phyloP scores from a whole-genome alignment of 106 monocot genomes.

The Triglochin maritima region DNA sequence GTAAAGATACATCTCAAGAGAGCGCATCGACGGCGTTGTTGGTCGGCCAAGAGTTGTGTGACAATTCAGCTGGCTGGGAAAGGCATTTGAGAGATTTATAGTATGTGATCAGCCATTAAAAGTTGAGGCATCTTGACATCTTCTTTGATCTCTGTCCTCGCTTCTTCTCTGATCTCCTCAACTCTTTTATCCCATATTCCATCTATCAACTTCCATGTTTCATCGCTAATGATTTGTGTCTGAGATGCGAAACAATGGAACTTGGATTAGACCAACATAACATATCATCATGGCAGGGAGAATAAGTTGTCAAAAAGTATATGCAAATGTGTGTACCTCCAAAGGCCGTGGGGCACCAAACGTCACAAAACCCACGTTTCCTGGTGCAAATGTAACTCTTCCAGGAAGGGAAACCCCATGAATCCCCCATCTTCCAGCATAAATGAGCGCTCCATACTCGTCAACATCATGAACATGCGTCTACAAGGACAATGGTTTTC shows the following conservation, averaged over 20 bases:
- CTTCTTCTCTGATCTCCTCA: conserved; percentile 57
- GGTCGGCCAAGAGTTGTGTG: neutral
- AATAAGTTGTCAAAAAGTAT: neutral
- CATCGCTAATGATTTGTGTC: conserved; percentile 71
- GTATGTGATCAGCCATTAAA: conserved; percentile 45
- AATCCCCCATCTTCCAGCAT: conserved; percentile 90
- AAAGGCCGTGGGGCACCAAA: conserved; percentile 76
- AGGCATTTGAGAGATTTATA: conserved; percentile 16
- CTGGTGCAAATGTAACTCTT: conserved; percentile 79
- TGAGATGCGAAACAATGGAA: conserved; percentile 5
- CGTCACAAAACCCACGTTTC: conserved; percentile 64
- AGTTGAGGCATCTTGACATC: conserved; percentile 41
- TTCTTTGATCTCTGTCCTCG: conserved; percentile 42
- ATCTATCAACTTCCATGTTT: conserved; percentile 80
- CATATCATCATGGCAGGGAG: neutral
- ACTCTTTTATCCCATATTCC: conserved; percentile 55
- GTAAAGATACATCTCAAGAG: no score
- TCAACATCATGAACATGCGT: conserved; percentile 46
- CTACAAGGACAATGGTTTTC: no score
- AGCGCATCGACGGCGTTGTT: no score
- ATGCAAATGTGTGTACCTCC: conserved; percentile 29
- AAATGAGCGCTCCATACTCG: conserved; percentile 69
- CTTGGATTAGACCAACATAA: neutral
- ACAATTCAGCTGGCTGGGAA: neutral
- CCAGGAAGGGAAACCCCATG: conserved; percentile 75